Evolutionary conservation across 208 protist species (phyloP).

Genomic region (Leishmania amazonensis): DNA sequence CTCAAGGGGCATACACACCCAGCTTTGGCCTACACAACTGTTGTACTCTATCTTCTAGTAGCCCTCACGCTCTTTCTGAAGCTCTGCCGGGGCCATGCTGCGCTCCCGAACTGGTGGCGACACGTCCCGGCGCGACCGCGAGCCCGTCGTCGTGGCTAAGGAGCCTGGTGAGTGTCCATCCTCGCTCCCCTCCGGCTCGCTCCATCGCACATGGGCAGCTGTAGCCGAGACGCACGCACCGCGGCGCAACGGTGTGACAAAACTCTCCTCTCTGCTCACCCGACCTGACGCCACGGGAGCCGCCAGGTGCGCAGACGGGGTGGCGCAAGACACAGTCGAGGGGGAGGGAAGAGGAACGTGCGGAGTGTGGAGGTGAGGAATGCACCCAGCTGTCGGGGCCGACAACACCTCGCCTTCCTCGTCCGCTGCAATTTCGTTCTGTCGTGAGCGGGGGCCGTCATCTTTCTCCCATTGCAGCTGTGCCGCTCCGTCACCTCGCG

Average conservation of each 20-base stretch:
- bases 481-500: not conserved
- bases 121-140: slow-evolving; percentile 31
- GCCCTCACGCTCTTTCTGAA: slow-evolving; percentile 21
- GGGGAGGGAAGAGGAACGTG: not conserved
- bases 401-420: not conserved
- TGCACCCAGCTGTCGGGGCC: not conserved
- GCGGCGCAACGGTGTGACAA: not conserved
- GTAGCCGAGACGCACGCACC: not conserved
- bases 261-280: not conserved
- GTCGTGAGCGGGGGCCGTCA: not conserved
- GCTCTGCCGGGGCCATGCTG: slow-evolving; percentile 52
- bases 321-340: not conserved
- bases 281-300: not conserved
- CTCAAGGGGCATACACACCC: not conserved
- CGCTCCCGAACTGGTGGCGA: slow-evolving; percentile 57
- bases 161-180: slow-evolving; percentile 18
- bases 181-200: slow-evolving; percentile 23
- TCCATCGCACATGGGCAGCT: slow-evolving; percentile 17
- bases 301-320: not conserved
- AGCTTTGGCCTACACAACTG: not conserved
- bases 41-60: not conserved
- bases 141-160: slow-evolving; percentile 6
- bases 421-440: not conserved
- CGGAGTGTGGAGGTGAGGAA: not conserved
- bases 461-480: not conserved